Percentiles rank a stretch among this genome's conserved stretches.
Evolutionary conservation across 108 stramenopile species (phyloP).

Genomic region (Aurantiochytrium sp.): DNA sequence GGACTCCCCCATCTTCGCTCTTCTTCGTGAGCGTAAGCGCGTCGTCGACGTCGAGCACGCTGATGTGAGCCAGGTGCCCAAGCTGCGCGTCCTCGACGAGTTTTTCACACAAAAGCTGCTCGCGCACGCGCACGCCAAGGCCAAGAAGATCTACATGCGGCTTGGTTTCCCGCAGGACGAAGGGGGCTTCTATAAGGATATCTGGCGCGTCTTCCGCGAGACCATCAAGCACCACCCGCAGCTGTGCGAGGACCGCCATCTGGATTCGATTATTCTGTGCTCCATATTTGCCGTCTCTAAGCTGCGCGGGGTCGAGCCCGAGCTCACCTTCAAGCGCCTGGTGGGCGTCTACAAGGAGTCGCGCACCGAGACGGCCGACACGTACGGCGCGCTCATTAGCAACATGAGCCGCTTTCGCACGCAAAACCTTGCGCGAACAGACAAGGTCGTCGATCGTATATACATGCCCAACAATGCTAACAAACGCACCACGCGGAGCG

Average conservation of each 20-base stretch:
- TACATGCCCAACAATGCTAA: neutral
- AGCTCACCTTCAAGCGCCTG: neutral
- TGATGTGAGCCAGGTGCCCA: neutral
- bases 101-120: neutral
- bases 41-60: neutral
- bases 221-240: conserved; percentile 5
- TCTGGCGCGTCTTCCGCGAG: neutral
- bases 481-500: neutral
- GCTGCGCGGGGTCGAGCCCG: neutral
- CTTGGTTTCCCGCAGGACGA: neutral
- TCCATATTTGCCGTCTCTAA: neutral
- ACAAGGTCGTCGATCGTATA: neutral
- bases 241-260: neutral
- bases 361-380: neutral
- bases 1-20: neutral
- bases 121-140: neutral
- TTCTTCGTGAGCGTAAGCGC: neutral
- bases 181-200: neutral
- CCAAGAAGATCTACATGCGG: neutral
- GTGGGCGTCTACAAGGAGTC: neutral
- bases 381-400: neutral
- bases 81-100: neutral
- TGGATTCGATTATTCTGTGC: neutral
- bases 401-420: neutral
- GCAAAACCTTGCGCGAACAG: neutral